A percentile compares a stretch with the other conserved stretches of the same genome.
Evolutionary conservation across 2,329 filamentous ascomycete genomes (phyloP).

Genomic region (Venturiaceae sp.): DNA sequence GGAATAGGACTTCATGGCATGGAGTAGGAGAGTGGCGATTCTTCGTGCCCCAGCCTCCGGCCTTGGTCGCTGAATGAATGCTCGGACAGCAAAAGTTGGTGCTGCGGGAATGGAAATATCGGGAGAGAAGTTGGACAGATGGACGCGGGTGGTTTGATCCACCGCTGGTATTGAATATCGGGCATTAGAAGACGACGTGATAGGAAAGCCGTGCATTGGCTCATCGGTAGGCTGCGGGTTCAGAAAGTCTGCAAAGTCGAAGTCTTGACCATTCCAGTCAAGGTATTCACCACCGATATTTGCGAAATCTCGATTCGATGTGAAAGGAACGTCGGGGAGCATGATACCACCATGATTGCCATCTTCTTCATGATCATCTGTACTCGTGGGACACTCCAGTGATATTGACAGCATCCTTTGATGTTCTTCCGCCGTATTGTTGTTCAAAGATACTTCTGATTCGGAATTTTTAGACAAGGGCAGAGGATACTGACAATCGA

Average conservation of each 20-base stretch:
- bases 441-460: background rate
- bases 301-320: background rate
- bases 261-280: background rate
- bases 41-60: background rate
- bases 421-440: background rate
- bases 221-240: background rate
- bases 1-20: background rate
- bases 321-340: background rate
- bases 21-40: background rate
- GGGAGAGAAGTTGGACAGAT: background rate
- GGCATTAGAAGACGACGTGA: background rate
- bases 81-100: background rate
- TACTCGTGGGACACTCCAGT: background rate
- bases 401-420: background rate
- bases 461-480: constrained; percentile 7
- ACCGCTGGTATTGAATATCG: background rate
- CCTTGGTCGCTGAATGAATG: background rate
- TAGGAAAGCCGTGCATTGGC: background rate
- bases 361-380: background rate
- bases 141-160: background rate
- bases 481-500: constrained; percentile 27
- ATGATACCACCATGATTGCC: background rate
- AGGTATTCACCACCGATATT: background rate
- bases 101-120: background rate
- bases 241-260: background rate